Conservation (phyloP, 768 basidiomycete genomes). For the Lactarius deliciosus region DNA sequence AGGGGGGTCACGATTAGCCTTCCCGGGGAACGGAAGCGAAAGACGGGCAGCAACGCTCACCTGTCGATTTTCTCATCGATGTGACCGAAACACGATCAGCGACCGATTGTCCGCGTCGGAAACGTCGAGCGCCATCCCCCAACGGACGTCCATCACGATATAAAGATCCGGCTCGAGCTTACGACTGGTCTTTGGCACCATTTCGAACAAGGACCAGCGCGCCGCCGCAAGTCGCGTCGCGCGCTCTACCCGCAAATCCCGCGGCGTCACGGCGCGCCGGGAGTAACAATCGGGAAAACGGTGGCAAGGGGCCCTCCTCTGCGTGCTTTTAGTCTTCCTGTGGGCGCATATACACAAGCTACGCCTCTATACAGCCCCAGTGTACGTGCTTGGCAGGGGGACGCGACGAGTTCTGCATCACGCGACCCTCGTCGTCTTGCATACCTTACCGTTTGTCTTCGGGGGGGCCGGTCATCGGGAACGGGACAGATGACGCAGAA, state of each 20-base stretch:
- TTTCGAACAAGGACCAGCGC: not conserved
- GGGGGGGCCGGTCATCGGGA: no score
- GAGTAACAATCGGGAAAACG: no score
- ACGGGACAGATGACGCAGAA: no score
- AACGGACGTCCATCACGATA: slow-evolving; percentile 24
- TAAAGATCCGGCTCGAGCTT: slow-evolving; percentile 26
- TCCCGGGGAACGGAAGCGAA: no score
- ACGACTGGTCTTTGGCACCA: slow-evolving; percentile 1
- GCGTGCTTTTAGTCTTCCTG: slow-evolving; percentile 11
- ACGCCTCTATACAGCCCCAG: no score
- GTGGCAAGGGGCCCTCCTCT: slow-evolving; percentile 9
- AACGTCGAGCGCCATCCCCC: slow-evolving; percentile 28
- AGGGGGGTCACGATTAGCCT: no score
- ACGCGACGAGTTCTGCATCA: no score
- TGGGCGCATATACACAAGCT: not conserved
- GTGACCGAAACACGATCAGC: slow-evolving; percentile 24
- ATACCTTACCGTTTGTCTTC: no score
- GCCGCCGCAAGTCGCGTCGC: slow-evolving; percentile 3
- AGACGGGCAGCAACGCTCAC: no score
- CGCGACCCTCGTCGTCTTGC: no score
- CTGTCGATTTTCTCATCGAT: slow-evolving; percentile 24
- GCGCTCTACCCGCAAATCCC: slow-evolving; percentile 1
- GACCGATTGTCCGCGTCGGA: slow-evolving; percentile 22
- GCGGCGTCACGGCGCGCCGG: no score
- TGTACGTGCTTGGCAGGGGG: no score